Evolutionary conservation across 768 basidiomycete genomes (phyloP).

Genomic region (Boletus tylopilopsis): DNA sequence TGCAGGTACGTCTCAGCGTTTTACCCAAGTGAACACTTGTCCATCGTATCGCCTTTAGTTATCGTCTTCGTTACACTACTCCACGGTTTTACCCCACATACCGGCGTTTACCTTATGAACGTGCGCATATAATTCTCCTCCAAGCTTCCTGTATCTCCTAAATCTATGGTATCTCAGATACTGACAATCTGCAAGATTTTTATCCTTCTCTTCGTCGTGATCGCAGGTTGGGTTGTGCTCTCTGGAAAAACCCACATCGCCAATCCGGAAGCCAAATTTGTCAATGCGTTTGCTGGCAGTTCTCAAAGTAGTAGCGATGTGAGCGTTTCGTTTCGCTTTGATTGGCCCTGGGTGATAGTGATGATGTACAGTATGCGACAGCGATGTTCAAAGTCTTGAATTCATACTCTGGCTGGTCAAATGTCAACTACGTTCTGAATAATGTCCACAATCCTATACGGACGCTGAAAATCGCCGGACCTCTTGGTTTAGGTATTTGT

Average conservation of each 20-base stretch:
- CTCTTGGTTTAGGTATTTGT: conserved; percentile 52
- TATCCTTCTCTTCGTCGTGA: conserved; percentile 51
- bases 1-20: conserved; percentile 36
- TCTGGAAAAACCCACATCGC: conserved; percentile 52
- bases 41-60: conserved; percentile 29
- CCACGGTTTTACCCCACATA: conserved; percentile 48
- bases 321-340: no score
- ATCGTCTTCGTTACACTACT: conserved; percentile 48
- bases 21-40: neutral
- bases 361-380: conserved; percentile 47
- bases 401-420: conserved; percentile 50
- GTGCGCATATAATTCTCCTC: conserved; percentile 27
- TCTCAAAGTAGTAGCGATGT: conserved; percentile 50
- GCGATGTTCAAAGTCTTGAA: conserved; percentile 57
- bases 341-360: neutral
- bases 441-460: conserved; percentile 51
- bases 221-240: conserved; percentile 60
- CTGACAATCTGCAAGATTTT: conserved; percentile 52
- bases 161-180: conserved; percentile 26
- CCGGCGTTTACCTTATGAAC: conserved; percentile 54
- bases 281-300: conserved; percentile 53
- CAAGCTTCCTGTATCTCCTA: neutral
- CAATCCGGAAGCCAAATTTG: conserved; percentile 57
- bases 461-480: conserved; percentile 59
- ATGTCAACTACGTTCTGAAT: conserved; percentile 47